These are phyloP conservation scores for Ilex paraguariensis DNA, from an alignment of 305 asterid genomes.

Conservation along the genomic window DNA sequence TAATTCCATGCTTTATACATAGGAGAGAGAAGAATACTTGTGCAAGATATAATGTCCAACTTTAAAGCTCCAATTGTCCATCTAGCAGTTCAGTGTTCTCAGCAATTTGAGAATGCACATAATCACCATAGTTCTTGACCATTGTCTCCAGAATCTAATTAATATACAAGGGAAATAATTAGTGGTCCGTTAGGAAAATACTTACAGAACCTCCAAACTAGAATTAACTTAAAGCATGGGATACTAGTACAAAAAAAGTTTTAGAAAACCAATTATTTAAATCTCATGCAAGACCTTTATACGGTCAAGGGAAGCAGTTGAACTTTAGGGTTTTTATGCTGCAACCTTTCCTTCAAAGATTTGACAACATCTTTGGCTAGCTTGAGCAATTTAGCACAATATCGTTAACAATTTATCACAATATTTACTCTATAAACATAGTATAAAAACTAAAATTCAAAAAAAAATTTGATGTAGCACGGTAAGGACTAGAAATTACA, in stretches of 20 bases:
- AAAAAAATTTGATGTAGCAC: no score
- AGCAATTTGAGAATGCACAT: constrained; percentile 83
- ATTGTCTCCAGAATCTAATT: constrained; percentile 86
- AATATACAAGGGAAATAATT: constrained; percentile 5
- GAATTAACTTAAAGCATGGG: no score
- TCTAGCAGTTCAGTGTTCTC: constrained; percentile 77
- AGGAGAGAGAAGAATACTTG: no score
- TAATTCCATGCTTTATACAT: no score
- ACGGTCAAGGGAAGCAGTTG: constrained; percentile 94
- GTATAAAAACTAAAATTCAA: no score
- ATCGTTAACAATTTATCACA: not conserved
- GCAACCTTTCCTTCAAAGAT: constrained; percentile 87
- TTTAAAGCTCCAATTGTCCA: not conserved
- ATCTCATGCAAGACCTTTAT: constrained; percentile 1
- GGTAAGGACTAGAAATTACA: no score
- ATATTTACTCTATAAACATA: no score
- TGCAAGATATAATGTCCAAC: no score
- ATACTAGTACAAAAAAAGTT: no score
- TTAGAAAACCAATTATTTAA: no score
- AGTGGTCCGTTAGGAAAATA: no score
- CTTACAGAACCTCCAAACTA: no score
- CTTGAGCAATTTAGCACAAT: constrained; percentile 33
- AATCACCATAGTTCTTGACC: constrained; percentile 98
- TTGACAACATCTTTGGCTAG: constrained; percentile 87
- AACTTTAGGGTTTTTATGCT: constrained; percentile 93